A percentile compares a stretch with the other conserved stretches of the same genome.
phyloP scores from a whole-genome alignment of 2,329 filamentous ascomycete species.

The Arthrinium phaeospermum region DNA sequence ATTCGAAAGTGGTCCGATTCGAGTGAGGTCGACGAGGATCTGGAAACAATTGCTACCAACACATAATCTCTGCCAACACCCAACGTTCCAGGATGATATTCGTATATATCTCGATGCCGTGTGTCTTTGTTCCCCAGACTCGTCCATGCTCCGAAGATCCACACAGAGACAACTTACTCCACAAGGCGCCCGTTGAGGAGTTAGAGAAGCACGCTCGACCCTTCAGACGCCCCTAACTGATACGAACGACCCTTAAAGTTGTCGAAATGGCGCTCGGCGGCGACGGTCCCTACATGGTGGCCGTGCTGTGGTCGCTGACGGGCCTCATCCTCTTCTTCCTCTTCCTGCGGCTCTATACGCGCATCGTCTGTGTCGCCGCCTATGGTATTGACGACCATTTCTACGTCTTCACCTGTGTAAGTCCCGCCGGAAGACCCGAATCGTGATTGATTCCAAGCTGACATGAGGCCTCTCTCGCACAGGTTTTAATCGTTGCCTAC shows the following conservation, averaged over 20 bases:
- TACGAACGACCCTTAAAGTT: background rate
- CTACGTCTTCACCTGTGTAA: slow-evolving; percentile 38
- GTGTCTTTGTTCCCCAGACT: background rate
- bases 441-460: background rate
- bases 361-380: slow-evolving; percentile 34
- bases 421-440: background rate
- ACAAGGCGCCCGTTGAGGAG: background rate
- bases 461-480: background rate
- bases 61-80: background rate
- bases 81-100: background rate
- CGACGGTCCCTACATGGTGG: slow-evolving; percentile 24
- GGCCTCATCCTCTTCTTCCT: slow-evolving; percentile 33
- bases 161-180: background rate
- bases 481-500: slow-evolving; percentile 40
- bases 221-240: background rate
- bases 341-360: slow-evolving; percentile 32
- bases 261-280: slow-evolving; percentile 21
- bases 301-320: slow-evolving; percentile 35
- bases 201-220: background rate
- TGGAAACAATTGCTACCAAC: background rate
- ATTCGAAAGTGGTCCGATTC: background rate
- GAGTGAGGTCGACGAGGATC: background rate
- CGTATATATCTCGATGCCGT: background rate
- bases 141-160: background rate
- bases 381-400: slow-evolving; percentile 44